Evolutionary conservation across 176 grass and related monocot species (phyloP), one percentile per base, ranked within the genome.

Genomic region (Oryza rufipogon): DNA sequence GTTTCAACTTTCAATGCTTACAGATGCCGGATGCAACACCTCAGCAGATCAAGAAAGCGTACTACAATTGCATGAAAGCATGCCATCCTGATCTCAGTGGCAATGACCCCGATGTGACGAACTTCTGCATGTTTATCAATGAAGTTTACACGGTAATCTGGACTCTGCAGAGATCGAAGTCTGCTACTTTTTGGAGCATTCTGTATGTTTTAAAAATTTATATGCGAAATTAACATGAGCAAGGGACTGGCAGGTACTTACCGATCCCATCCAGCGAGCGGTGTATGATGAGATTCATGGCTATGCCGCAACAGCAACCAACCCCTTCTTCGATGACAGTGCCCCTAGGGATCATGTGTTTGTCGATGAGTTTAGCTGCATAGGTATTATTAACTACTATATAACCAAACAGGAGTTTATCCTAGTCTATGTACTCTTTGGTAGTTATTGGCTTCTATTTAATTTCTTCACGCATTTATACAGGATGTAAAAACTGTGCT

Each of bases 111-210:
- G 93, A 99, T 28, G 75, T 96, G 9, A 99, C 85, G 0, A 99
- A 96, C 77, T 99, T 99, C 87, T 99, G 96, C 81, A 99, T 99
- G 91, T 99, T 99, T 79, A 92, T 99, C 83, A 99, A 99, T 9
- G 96, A 99, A 28, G 89, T 99, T 66, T 99, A 99, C 85, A 84
- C 93, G 87, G 96, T 99, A 86, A 22, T 9, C 54, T 58, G 54
- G 54, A 22, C 32, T 61, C 26, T 58, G 0, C 11, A 33, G n/a
- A 7, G 4, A 74, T 22, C 33, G 34, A 89, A 9, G 30, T 26
- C 23, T 76, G 11, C 17, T 12, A 25, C 15, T 69, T 72, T 56
- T 80, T 32, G 16, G 16, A 80, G 56, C 9, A 70, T 17, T 74
- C 10, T 74, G 5, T 16, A 11, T 64, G 14, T 70, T 30, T 49